Percentiles rank a stretch among this genome's conserved stretches.
These are phyloP conservation scores for Ophiostoma tasmaniense DNA, from an alignment of 2,329 filamentous ascomycete genomes.

Conservation along the genomic window DNA sequence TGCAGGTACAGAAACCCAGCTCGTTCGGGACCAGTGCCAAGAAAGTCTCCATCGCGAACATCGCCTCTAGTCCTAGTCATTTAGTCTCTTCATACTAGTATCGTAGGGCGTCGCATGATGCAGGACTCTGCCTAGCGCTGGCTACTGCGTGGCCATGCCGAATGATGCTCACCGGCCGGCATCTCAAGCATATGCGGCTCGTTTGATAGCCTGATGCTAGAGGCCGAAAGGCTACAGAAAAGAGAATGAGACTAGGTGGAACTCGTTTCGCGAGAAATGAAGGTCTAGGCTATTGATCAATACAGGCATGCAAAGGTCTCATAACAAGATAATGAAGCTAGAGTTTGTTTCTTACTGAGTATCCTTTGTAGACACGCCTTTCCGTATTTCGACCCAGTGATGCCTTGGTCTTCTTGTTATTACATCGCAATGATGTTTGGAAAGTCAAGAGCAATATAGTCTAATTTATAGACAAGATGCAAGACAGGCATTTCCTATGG, in stretches of 20 bases:
- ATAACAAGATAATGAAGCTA: not conserved
- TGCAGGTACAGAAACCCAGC: not conserved
- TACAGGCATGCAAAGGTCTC: not conserved
- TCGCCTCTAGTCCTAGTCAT: not conserved
- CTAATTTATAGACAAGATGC: not conserved
- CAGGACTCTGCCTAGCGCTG: not conserved
- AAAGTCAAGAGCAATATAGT: not conserved
- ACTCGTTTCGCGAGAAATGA: not conserved
- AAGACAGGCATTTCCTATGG: not conserved
- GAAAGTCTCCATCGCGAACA: not conserved
- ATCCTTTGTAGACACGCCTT: not conserved
- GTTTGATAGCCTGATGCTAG: not conserved
- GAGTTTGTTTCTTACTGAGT: not conserved
- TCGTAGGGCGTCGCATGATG: not conserved
- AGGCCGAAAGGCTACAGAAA: not conserved
- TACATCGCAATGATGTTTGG: not conserved
- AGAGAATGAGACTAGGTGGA: not conserved
- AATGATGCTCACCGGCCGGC: not conserved
- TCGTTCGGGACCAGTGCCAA: not conserved
- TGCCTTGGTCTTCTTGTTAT: not conserved
- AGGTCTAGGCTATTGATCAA: not conserved
- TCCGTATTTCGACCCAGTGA: not conserved
- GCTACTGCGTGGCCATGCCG: not conserved
- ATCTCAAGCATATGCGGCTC: not conserved
- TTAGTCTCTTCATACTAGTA: not conserved